phyloP scores from a whole-genome alignment of 2,329 filamentous ascomycete species.

The Colletotrichum sp. region DNA sequence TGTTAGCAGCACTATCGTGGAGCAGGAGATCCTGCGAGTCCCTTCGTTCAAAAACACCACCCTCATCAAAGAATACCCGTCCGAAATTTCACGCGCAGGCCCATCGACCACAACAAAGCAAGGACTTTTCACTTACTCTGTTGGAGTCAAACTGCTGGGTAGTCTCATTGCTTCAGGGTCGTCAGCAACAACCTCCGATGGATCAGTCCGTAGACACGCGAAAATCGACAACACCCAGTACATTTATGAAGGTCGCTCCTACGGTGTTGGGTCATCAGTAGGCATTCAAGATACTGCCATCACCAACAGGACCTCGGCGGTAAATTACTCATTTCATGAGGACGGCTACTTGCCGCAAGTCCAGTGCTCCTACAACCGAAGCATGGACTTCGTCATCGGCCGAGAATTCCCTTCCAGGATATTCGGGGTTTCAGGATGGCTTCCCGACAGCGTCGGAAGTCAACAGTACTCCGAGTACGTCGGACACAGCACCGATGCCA shows the following conservation, averaged over 20 bases:
- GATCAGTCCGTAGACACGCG: conserved; percentile 21
- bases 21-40: conserved; percentile 21
- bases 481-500: conserved; percentile 28
- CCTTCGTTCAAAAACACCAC: conserved; percentile 24
- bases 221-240: conserved; percentile 31
- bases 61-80: conserved; percentile 27
- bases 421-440: not conserved
- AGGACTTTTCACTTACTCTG: conserved; percentile 29
- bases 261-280: conserved; percentile 29
- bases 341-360: conserved; percentile 36
- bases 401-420: conserved; percentile 5
- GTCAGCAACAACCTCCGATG: conserved; percentile 25
- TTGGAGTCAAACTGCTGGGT: conserved; percentile 26
- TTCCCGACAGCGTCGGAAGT: conserved; percentile 8
- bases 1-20: conserved; percentile 16
- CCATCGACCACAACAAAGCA: conserved; percentile 21
- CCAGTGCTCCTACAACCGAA: conserved; percentile 39
- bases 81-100: conserved; percentile 19
- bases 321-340: conserved; percentile 36
- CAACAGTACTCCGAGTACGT: conserved; percentile 34
- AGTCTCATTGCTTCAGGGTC: conserved; percentile 25
- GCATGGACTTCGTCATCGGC: conserved; percentile 30
- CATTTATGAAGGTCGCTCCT: conserved; percentile 30
- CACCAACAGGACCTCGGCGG: not conserved
- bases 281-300: conserved; percentile 23